A percentile compares a stretch with the other conserved stretches of the same genome.
These are phyloP conservation scores for Umbelopsis isabellina DNA, from an alignment of 192 early-diverging fungal species.

Conservation along the genomic window DNA sequence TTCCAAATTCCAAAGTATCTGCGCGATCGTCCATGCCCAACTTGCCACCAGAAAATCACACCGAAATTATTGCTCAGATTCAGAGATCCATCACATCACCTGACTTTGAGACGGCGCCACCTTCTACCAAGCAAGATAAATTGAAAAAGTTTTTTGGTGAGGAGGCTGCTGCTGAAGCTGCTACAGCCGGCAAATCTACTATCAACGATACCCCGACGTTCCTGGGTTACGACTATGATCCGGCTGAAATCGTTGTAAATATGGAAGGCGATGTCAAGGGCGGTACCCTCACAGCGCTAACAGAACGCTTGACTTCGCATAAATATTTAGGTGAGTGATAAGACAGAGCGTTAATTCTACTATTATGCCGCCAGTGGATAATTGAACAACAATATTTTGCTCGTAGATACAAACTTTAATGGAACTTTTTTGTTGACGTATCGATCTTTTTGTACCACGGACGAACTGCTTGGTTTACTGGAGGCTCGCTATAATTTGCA, in stretches of 20 bases:
- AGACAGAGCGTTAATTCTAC: no score
- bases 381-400: background rate
- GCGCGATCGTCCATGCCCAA: no score
- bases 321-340: slow-evolving; percentile 64
- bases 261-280: slow-evolving; percentile 90
- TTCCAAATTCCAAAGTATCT: background rate
- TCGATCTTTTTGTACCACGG: slow-evolving; percentile 85
- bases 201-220: slow-evolving; percentile 68
- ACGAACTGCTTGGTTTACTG: slow-evolving; percentile 75
- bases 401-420: slow-evolving; percentile 75
- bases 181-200: slow-evolving; percentile 29
- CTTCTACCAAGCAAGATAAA: slow-evolving; percentile 39
- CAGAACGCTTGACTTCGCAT: slow-evolving; percentile 90
- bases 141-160: slow-evolving; percentile 65
- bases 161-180: slow-evolving; percentile 44
- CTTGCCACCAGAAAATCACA: no score
- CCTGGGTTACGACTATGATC: slow-evolving; percentile 75
- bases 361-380: no score
- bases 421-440: slow-evolving; percentile 93
- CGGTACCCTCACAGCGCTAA: slow-evolving; percentile 82
- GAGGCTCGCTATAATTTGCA: slow-evolving; percentile 77
- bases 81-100: slow-evolving; percentile 9
- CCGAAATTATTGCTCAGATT: background rate
- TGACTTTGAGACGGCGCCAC: background rate
- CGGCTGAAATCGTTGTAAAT: slow-evolving; percentile 79